Base-by-base conservation (phyloP, 2,329 filamentous ascomycete genomes). In the Stagonosporopsis vannaccii region DNA sequence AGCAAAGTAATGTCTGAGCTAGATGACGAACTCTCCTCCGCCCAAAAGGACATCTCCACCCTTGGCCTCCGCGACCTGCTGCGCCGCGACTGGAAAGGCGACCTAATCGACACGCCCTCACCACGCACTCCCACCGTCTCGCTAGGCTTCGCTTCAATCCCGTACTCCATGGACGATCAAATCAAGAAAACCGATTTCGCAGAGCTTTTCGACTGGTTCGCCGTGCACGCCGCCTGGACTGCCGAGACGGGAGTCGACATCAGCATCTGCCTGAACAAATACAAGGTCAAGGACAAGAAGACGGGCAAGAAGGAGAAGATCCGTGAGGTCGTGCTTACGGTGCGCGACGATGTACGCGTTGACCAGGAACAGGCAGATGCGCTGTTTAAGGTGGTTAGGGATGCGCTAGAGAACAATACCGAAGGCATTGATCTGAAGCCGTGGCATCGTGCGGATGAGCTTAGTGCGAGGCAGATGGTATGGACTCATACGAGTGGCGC, bases 201-300 rank as follows among this genome's bases (percentile, higher is more conserved):
- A 41, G 79, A 79, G 59, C 73, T 81, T 5, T 81, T 81, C 43
- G 74, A 81, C 62, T 81, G 79, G 79, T 81, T 81, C 53, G 79
- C 79, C 3, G 69, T 81, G 25, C 78, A 81, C 46, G 79, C 79
- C 11, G 79, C 79, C 1, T 81, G 79, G 79, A 81, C 79, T 0
- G 79, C 79, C 5, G 73, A 79, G 55, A 69, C 76, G 9, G 76
- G 77, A 28, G 75, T 77, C 12, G 79, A 81, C 59, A 78, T 81
- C 62, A 75, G 71, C 59, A 72, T 81, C 32, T 74, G 74, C 5
- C 63, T 81, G 28, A 81, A 78, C 72, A 81, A 81, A 60, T 80
- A 80, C 71, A 81, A 80, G 58, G 66, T 73, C 53, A 66, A 69
- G 42, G 70, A 77, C 58, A 65, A 72, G 48, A 60, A 75, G 8